Conservation (phyloP, 345 rosid genomes). For the Arabidopsis suecica region DNA sequence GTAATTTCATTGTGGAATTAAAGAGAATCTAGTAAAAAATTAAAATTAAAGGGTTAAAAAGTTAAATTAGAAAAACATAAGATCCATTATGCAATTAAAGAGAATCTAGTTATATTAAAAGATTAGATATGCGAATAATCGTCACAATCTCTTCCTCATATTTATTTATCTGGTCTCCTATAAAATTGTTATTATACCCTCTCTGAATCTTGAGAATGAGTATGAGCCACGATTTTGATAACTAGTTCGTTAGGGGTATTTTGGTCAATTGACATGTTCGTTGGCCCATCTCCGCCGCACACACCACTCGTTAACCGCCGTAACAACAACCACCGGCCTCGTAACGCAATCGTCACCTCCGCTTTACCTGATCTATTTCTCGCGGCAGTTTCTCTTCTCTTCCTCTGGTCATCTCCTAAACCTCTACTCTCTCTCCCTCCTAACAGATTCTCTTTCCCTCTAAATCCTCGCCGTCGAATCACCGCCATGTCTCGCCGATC, state of each 20-base stretch:
- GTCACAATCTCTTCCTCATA: conserved; percentile 34
- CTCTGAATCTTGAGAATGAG: not conserved
- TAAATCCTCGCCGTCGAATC: conserved; percentile 55
- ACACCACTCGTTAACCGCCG: conserved; percentile 41
- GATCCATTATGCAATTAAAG: conserved; percentile 12
- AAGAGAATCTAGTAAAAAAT: not conserved
- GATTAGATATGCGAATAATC: conserved; percentile 29
- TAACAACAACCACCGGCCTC: conserved; percentile 36
- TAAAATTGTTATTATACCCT: not conserved
- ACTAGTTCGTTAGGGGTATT: conserved; percentile 18
- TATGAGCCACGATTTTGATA: conserved; percentile 32
- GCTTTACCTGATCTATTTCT: conserved; percentile 55
- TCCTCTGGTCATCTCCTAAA: conserved; percentile 52
- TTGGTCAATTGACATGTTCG: conserved; percentile 44
- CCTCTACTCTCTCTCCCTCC: conserved; percentile 46
- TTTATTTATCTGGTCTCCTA: conserved; percentile 30
- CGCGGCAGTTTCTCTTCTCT: conserved; percentile 48
- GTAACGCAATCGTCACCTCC: conserved; percentile 32
- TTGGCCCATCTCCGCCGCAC: conserved; percentile 46
- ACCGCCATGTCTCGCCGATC: conserved; percentile 53
- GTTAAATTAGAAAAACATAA: not conserved
- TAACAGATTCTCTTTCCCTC: conserved; percentile 46
- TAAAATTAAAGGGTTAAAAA: not conserved
- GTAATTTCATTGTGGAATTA: not conserved
- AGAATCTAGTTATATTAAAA: conserved; percentile 17